These are phyloP conservation scores for Oryza rufipogon DNA, from an alignment of 176 grass and related monocot genomes.

Conservation along the genomic window DNA sequence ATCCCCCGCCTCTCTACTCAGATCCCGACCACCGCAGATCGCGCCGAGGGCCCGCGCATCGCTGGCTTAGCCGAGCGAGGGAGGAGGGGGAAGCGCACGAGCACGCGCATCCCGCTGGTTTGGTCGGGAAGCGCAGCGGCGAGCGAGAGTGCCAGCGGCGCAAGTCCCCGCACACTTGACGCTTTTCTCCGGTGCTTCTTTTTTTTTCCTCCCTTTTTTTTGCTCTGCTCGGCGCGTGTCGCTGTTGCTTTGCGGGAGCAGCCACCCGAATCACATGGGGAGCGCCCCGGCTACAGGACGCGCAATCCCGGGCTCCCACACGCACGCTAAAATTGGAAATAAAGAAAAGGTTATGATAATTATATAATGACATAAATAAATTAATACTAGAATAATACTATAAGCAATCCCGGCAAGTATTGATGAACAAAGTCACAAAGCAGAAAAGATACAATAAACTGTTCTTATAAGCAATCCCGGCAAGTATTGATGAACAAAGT, in stretches of 20 bases:
- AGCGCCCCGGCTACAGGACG: conserved; percentile 46
- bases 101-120: neutral
- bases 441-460: too few species aligned
- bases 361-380: too few species aligned
- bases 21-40: conserved; percentile 35
- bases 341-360: neutral
- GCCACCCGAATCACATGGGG: conserved; percentile 53
- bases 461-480: too few species aligned
- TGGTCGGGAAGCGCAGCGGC: conserved; percentile 25
- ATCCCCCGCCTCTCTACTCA: neutral
- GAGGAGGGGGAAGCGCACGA: conserved; percentile 1
- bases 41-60: neutral
- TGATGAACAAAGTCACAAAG: too few species aligned
- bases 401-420: too few species aligned
- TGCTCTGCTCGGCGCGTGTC: conserved; percentile 23
- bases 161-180: neutral
- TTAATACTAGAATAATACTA: too few species aligned
- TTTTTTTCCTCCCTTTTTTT: neutral
- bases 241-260: conserved; percentile 40
- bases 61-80: neutral
- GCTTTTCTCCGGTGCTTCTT: neutral
- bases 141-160: neutral
- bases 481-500: too few species aligned
- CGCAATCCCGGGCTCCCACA: conserved; percentile 49
- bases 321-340: conserved; percentile 17